Conservation (phyloP, 371 early-diverging fungal species). For the Haplosporangium sp. region DNA sequence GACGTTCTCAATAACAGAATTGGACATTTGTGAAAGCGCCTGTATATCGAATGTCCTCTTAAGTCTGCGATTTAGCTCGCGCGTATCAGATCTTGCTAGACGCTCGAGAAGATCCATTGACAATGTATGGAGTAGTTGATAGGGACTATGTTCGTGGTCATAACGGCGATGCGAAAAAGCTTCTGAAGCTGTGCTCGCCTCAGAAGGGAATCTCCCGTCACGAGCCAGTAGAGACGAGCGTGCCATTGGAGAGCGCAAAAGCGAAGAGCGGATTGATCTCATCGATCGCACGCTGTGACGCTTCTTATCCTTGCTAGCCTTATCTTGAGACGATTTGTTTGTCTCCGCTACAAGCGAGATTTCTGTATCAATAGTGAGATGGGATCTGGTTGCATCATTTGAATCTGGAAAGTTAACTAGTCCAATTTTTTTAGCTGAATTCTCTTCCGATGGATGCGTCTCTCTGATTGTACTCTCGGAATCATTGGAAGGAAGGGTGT, state of each 20-base stretch:
- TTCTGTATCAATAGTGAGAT: constrained; percentile 11
- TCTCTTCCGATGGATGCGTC: neutral
- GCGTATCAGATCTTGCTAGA: constrained; percentile 66
- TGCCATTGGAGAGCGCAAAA: constrained; percentile 33
- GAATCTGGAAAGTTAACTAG: neutral
- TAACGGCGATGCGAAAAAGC: constrained; percentile 52
- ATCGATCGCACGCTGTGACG: constrained; percentile 35
- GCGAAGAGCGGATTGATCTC: constrained; percentile 33
- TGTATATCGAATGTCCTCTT: constrained; percentile 76
- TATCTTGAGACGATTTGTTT: constrained; percentile 7
- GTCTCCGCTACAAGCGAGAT: neutral
- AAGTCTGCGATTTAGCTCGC: constrained; percentile 70
- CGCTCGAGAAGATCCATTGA: constrained; percentile 57
- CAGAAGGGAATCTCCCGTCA: constrained; percentile 39
- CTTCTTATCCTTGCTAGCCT: constrained; percentile 24
- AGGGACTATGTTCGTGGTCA: constrained; percentile 55
- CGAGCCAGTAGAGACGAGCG: constrained; percentile 20
- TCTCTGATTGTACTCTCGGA: constrained; percentile 17
- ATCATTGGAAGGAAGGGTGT: constrained; percentile 2
- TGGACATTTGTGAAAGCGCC: constrained; percentile 78
- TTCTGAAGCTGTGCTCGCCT: constrained; percentile 51
- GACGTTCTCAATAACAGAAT: constrained; percentile 79
- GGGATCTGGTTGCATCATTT: neutral
- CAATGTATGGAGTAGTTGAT: constrained; percentile 54
- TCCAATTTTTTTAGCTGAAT: neutral